These are phyloP conservation scores for Skeletonema costatum DNA, from an alignment of 108 stramenopile species.

Conservation along the genomic window DNA sequence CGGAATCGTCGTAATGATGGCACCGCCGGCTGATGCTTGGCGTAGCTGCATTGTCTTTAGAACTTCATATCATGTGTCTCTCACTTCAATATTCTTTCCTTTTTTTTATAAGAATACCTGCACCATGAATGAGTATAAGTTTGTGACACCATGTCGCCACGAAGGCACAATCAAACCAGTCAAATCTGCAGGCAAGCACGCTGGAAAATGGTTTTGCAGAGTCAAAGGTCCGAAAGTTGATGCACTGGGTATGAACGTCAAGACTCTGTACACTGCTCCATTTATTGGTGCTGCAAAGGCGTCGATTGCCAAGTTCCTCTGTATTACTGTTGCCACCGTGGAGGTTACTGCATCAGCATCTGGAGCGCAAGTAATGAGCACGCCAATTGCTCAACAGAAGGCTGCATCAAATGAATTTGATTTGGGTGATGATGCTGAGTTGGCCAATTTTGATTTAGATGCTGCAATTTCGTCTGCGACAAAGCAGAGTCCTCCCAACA, in stretches of 20 bases:
- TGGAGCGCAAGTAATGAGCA: neutral
- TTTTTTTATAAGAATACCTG: no score
- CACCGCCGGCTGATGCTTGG: no score
- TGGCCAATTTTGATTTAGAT: constrained; percentile 12
- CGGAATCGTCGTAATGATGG: no score
- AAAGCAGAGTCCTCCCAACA: constrained; percentile 2
- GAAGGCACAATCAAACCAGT: constrained; percentile 17
- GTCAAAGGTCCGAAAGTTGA: neutral
- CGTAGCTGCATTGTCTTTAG: no score
- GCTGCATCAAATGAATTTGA: constrained; percentile 5
- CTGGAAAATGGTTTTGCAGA: constrained; percentile 15
- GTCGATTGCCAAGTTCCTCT: constrained; percentile 13
- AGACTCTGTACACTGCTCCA: constrained; percentile 12
- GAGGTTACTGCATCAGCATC: neutral
- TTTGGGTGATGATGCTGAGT: constrained; percentile 7
- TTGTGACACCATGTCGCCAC: neutral
- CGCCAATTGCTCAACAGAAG: neutral
- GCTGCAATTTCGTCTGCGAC: constrained; percentile 12
- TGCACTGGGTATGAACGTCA: neutral
- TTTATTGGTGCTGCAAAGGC: constrained; percentile 18
- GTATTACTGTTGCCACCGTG: constrained; percentile 1
- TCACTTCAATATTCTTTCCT: no score
- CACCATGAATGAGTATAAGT: neutral
- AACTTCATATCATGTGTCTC: no score
- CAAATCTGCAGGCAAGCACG: constrained; percentile 6